Percentiles rank a stretch among this genome's conserved stretches.
Evolutionary conservation across 2,329 filamentous ascomycete genomes (phyloP).

Genomic region (Nemania sp.): DNA sequence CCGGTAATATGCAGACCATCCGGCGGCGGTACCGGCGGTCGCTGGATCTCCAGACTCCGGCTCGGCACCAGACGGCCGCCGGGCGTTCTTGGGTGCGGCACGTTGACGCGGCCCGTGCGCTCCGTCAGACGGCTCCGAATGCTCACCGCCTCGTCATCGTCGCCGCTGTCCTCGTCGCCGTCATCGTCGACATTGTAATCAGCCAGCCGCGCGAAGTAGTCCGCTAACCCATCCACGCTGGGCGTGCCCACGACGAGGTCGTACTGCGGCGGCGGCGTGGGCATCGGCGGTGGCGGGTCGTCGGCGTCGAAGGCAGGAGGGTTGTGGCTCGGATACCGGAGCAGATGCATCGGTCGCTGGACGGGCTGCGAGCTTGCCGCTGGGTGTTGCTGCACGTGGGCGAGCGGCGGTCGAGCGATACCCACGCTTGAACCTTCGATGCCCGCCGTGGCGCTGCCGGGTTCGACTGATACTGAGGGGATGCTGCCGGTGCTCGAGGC

Average conservation of each 20-base stretch:
- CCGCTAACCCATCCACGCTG: conserved; percentile 71
- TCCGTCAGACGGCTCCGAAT: conserved; percentile 50
- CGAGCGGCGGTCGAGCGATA: conserved; percentile 57
- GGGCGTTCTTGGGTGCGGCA: conserved; percentile 59
- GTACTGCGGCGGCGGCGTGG: conserved; percentile 83
- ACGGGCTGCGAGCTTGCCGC: conserved; percentile 31
- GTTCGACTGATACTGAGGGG: conserved; percentile 45
- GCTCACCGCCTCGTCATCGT: conserved; percentile 33
- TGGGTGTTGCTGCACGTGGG: conserved; percentile 51
- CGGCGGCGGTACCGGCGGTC: conserved; percentile 45
- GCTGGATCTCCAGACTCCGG: conserved; percentile 58
- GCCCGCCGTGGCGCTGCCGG: conserved; percentile 20
- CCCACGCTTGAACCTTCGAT: conserved; percentile 34
- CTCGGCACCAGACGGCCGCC: conserved; percentile 57
- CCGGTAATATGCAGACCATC: conserved; percentile 36
- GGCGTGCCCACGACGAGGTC: conserved; percentile 73
- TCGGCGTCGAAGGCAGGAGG: conserved; percentile 87
- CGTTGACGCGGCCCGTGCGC: conserved; percentile 59
- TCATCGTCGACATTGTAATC: conserved; percentile 66
- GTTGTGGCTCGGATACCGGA: conserved; percentile 83
- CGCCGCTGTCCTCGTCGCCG: conserved; percentile 43
- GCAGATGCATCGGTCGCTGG: conserved; percentile 72
- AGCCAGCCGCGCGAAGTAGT: conserved; percentile 83
- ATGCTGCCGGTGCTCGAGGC: conserved; percentile 62
- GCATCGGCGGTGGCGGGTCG: conserved; percentile 67